phyloP scores from a whole-genome alignment of 345 rosid genomes.

The Alliaria petiolata region DNA sequence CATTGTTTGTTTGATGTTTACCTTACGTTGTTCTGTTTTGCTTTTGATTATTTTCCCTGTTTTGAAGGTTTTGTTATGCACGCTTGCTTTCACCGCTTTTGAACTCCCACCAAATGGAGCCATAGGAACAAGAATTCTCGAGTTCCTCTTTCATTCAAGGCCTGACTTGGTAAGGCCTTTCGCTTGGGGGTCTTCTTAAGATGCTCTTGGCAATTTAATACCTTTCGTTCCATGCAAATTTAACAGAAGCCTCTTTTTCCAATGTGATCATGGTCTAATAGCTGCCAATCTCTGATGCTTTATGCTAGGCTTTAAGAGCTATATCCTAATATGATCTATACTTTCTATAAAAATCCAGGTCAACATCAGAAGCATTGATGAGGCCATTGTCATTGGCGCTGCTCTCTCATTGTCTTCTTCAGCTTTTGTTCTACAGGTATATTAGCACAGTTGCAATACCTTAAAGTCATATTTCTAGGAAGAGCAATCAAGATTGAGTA shows the following conservation, averaged over 20 bases:
- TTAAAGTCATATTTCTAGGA: background rate
- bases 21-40: slow-evolving; percentile 1
- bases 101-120: slow-evolving; percentile 99
- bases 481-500: background rate
- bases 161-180: slow-evolving; percentile 67
- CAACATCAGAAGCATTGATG: slow-evolving; percentile 94
- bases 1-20: background rate
- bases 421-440: slow-evolving; percentile 98
- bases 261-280: background rate
- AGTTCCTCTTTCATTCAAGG: slow-evolving; percentile 92
- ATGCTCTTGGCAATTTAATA: background rate
- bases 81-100: slow-evolving; percentile 94
- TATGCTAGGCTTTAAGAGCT: background rate
- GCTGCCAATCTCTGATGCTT: background rate
- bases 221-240: background rate
- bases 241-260: background rate
- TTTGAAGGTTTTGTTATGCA: slow-evolving; percentile 81
- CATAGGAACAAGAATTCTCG: slow-evolving; percentile 76
- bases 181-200: background rate
- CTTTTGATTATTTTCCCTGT: background rate
- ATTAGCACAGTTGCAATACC: slow-evolving; percentile 14
- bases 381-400: slow-evolving; percentile 95
- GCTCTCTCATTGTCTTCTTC: slow-evolving; percentile 96
- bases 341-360: slow-evolving; percentile 43
- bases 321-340: slow-evolving; percentile 1